Conservation (phyloP, 1,284 basidiomycete genomes). For the Ganoderma lucidum region DNA sequence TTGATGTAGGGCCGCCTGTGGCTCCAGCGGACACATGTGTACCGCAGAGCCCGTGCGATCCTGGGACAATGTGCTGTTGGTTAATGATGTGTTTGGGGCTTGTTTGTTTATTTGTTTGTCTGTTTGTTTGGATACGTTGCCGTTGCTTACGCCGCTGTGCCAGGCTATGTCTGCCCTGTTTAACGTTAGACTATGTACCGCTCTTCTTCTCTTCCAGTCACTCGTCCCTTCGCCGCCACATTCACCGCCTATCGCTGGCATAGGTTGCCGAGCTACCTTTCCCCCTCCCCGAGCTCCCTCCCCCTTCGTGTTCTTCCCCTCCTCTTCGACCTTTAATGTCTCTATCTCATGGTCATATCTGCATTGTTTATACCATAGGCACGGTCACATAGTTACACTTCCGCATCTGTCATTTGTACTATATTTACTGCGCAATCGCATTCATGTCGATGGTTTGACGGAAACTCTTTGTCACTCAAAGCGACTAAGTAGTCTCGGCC, state of each 20-base stretch:
- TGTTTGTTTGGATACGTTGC: not conserved
- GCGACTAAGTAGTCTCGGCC: not conserved
- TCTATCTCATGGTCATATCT: not conserved
- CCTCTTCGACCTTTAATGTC: not conserved
- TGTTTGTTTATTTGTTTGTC: not conserved
- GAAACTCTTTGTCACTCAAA: not conserved
- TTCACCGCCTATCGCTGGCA: not conserved
- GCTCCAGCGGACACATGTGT: constrained; percentile 4
- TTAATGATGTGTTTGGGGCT: not conserved
- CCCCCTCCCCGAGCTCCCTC: not conserved
- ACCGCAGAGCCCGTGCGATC: not conserved
- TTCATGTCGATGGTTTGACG: constrained; percentile 11
- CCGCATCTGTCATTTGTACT: constrained; percentile 22
- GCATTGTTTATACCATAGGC: constrained; percentile 19
- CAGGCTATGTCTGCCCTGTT: not conserved
- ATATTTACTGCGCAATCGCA: constrained; percentile 20
- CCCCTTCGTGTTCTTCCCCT: not conserved
- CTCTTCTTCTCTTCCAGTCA: not conserved
- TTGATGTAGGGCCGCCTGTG: not conserved
- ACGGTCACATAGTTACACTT: constrained; percentile 1
- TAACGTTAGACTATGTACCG: constrained; percentile 6
- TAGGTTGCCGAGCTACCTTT: not conserved
- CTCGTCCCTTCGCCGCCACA: not conserved
- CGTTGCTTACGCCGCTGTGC: not conserved
- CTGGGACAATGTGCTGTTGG: constrained; percentile 1